These are phyloP conservation scores for Quercus lobata DNA, from an alignment of 331 rosid species.

Conservation along the genomic window DNA sequence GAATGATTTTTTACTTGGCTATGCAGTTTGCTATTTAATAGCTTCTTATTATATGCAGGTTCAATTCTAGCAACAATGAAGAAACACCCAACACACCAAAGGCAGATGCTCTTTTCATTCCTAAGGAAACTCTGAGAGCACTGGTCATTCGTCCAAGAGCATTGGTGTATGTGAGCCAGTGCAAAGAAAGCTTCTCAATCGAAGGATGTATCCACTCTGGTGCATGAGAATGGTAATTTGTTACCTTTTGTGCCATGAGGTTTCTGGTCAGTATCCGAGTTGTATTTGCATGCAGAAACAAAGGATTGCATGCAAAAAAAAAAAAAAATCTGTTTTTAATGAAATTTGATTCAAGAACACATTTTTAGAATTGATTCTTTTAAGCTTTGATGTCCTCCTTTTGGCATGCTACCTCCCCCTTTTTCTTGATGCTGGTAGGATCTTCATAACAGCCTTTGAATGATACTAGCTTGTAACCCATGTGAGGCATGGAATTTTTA, in stretches of 20 bases:
- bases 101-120: conserved; percentile 91
- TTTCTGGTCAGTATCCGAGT: not conserved
- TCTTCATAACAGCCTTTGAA: not conserved
- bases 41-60: conserved; percentile 46
- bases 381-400: not conserved
- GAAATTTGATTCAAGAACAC: not conserved
- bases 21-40: not conserved
- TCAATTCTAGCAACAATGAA: conserved; percentile 62
- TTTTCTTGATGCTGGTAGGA: not conserved
- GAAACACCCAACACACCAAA: conserved; percentile 69
- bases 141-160: conserved; percentile 84
- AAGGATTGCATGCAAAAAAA: not conserved
- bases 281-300: not conserved
- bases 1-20: not conserved
- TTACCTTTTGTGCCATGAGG: not conserved
- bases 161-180: conserved; percentile 57
- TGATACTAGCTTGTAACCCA: not conserved
- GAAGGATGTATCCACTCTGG: conserved; percentile 34
- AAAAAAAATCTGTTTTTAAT: not conserved
- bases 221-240: conserved; percentile 59
- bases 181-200: conserved; percentile 47
- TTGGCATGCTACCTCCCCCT: not conserved
- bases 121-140: conserved; percentile 96
- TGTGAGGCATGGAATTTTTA: not conserved
- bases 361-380: not conserved